Percentiles rank a stretch among this genome's conserved stretches.
Evolutionary conservation across 2,329 filamentous ascomycete genomes (phyloP).

Genomic region (Bipolaris victoriae): DNA sequence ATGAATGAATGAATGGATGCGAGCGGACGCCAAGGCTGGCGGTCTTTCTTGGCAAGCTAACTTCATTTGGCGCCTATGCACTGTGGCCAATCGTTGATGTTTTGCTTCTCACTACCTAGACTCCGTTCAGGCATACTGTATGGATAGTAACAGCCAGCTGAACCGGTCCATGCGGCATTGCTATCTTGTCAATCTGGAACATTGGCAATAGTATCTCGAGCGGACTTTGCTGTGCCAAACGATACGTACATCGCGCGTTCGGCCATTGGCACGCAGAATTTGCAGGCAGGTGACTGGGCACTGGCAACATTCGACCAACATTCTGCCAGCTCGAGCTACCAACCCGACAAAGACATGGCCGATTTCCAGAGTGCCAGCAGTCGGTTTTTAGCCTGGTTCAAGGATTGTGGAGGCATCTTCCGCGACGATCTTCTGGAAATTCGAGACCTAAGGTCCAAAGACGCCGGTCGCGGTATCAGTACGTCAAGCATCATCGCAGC

Average conservation of each 20-base stretch:
- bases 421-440: conserved; percentile 31
- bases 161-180: not conserved
- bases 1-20: not conserved
- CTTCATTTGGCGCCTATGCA: not conserved
- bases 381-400: conserved; percentile 30
- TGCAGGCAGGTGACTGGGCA: not conserved
- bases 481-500: not conserved
- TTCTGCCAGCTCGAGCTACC: not conserved
- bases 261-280: not conserved
- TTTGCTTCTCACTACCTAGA: not conserved
- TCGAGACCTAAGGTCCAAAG: conserved; percentile 24
- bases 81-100: not conserved
- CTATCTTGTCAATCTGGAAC: no score
- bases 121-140: not conserved
- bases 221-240: no score
- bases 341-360: conserved; percentile 6
- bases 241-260: not conserved
- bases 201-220: no score
- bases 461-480: conserved; percentile 34
- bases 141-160: not conserved
- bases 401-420: conserved; percentile 27
- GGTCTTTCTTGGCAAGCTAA: not conserved
- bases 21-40: not conserved
- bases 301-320: not conserved
- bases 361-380: conserved; percentile 27